Percentiles rank a stretch among this genome's conserved stretches.
phyloP scores from a whole-genome alignment of 305 asterid genomes.

The Fraxinus dipetala region DNA sequence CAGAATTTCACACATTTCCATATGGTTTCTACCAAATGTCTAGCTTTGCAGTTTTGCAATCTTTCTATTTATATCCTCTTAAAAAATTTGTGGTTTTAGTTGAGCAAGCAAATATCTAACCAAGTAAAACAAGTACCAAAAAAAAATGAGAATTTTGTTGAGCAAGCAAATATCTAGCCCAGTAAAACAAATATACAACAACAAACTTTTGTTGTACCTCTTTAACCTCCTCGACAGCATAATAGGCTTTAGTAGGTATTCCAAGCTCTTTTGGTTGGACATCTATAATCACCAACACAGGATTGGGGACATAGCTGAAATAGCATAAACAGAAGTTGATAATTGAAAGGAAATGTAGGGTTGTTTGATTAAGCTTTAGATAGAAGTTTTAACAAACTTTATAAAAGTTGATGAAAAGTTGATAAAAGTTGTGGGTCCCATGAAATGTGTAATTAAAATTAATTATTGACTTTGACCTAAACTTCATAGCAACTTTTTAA shows the following conservation, averaged over 20 bases:
- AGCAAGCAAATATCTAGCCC: neutral
- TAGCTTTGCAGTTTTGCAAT: neutral
- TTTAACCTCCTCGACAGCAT: constrained; percentile 95
- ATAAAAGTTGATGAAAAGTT: neutral
- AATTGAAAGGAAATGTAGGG: neutral
- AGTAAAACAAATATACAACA: constrained; percentile 4
- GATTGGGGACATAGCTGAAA: constrained; percentile 85
- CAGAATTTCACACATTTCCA: constrained; percentile 10
- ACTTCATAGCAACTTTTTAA: neutral
- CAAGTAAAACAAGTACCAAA: neutral
- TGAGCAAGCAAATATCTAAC: constrained; percentile 2
- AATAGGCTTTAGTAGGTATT: constrained; percentile 92
- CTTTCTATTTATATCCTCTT: neutral
- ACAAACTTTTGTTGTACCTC: constrained; percentile 48
- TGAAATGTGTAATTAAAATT: neutral
- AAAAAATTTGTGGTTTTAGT: neutral
- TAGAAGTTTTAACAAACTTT: neutral
- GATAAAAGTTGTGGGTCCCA: neutral
- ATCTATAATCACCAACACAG: constrained; percentile 85
- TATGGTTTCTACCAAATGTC: constrained; percentile 6
- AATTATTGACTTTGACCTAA: neutral
- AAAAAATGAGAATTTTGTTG: neutral
- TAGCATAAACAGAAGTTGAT: neutral
- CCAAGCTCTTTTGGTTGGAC: constrained; percentile 92
- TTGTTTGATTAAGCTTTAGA: neutral